A percentile compares a stretch with the other conserved stretches of the same genome.
phyloP scores from a whole-genome alignment of 768 basidiomycete species.

The Favolaschia claudopus region DNA sequence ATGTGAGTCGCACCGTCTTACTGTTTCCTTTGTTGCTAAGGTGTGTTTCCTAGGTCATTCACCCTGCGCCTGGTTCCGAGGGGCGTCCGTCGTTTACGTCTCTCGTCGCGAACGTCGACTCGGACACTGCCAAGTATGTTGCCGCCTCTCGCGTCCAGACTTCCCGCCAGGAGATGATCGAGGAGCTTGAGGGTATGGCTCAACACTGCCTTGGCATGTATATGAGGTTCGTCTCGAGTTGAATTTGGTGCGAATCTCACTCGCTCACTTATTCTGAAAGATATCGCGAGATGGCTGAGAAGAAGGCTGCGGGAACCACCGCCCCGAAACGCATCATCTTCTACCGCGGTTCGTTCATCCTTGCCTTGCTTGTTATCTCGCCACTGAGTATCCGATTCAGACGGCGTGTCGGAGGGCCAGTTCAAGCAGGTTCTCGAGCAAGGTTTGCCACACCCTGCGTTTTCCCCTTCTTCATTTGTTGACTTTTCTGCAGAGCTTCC shows the following conservation, averaged over 20 bases:
- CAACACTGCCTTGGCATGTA: conserved; percentile 66
- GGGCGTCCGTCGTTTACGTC: conserved; percentile 46
- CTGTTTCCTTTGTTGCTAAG: neutral
- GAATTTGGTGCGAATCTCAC: neutral
- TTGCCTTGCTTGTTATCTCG: conserved; percentile 15
- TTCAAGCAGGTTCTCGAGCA: conserved; percentile 60
- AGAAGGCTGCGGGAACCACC: conserved; percentile 46
- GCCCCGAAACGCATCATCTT: conserved; percentile 78
- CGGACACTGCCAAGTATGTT: conserved; percentile 77
- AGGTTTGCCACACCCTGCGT: conserved; percentile 45
- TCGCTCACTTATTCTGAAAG: conserved; percentile 4
- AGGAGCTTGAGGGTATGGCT: conserved; percentile 71
- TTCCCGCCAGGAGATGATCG: conserved; percentile 69
- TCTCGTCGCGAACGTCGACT: conserved; percentile 79
- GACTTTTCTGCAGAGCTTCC: conserved; percentile 58
- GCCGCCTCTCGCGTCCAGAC: conserved; percentile 35
- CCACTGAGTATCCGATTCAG: conserved; percentile 39
- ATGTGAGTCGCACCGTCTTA: conserved; percentile 35
- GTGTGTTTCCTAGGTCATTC: conserved; percentile 60
- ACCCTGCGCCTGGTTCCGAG: conserved; percentile 81
- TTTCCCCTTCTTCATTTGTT: neutral
- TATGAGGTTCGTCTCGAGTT: conserved; percentile 34
- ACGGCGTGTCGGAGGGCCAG: conserved; percentile 64
- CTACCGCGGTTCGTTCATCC: conserved; percentile 63
- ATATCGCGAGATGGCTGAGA: conserved; percentile 65